A percentile compares a stretch with the other conserved stretches of the same genome.
Conservation (phyloP, 2,329 filamentous ascomycete genomes). For the Massarina eburnea region DNA sequence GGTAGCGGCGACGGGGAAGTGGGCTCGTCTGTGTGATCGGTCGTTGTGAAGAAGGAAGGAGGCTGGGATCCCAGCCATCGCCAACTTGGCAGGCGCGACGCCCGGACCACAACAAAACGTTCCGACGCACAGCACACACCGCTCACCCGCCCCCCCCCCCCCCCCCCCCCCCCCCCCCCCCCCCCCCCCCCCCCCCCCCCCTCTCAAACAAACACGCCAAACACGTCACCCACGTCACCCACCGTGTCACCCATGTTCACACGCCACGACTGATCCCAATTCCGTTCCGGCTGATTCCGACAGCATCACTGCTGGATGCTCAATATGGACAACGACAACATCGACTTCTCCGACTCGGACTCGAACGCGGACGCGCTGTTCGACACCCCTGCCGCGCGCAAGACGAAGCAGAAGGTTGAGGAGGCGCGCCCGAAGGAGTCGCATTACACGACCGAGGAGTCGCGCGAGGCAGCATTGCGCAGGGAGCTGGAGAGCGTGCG, state of each 20-base stretch:
- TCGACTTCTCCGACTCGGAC: conserved; percentile 57
- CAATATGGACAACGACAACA: conserved; percentile 46
- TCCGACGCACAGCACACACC: conserved; percentile 9
- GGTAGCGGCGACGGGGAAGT: neutral
- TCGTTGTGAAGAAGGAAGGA: conserved; percentile 5
- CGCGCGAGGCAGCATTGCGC: conserved; percentile 72
- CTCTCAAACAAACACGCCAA: conserved; percentile 26
- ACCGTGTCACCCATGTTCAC: neutral
- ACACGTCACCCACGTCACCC: conserved; percentile 19
- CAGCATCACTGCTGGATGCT: conserved; percentile 4
- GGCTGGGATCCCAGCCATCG: conserved; percentile 12
- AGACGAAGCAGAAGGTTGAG: conserved; percentile 40
- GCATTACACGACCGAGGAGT: conserved; percentile 64
- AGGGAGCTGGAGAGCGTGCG: conserved; percentile 81
- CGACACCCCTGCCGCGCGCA: conserved; percentile 53
- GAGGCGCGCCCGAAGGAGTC: conserved; percentile 50
- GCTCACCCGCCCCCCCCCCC: conserved; percentile 6
- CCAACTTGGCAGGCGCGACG: conserved; percentile 5
- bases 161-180: conserved; percentile 4
- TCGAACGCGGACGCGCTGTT: conserved; percentile 61
- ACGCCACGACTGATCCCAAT: neutral
- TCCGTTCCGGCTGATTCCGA: neutral
- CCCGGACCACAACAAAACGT: conserved; percentile 10
- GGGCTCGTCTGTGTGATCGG: neutral
- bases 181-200: conserved; percentile 1